phyloP scores from a whole-genome alignment of 2,329 filamentous ascomycete genomes.

The Aspergillus pseudoviridinutans region DNA sequence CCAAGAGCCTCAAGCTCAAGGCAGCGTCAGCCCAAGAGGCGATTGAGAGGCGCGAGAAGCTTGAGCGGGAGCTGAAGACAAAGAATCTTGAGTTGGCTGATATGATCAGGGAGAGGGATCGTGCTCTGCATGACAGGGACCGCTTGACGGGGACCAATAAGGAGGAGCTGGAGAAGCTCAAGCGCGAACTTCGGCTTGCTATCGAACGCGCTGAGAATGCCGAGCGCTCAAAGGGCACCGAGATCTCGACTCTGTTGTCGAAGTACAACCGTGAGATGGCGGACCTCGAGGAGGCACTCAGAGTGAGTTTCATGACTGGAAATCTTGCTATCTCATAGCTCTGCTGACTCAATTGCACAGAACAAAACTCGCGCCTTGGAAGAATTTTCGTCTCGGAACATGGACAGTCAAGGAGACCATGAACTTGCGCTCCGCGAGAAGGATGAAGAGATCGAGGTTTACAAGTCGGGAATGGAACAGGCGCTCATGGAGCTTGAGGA shows the following conservation, averaged over 20 bases:
- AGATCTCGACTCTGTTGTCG: slow-evolving; percentile 88
- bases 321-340: background rate
- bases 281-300: slow-evolving; percentile 86
- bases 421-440: slow-evolving; percentile 85
- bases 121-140: slow-evolving; percentile 90
- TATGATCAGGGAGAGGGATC: slow-evolving; percentile 95
- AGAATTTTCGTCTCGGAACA: slow-evolving; percentile 71
- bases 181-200: slow-evolving; percentile 87
- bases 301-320: slow-evolving; percentile 33
- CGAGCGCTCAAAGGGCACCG: slow-evolving; percentile 88
- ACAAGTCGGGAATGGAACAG: slow-evolving; percentile 97
- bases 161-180: slow-evolving; percentile 91
- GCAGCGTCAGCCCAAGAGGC: slow-evolving; percentile 95
- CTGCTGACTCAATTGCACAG: slow-evolving; percentile 35
- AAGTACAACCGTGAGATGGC: slow-evolving; percentile 98
- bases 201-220: slow-evolving; percentile 87
- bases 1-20: slow-evolving; percentile 93
- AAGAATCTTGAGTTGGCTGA: slow-evolving; percentile 98
- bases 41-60: slow-evolving; percentile 88
- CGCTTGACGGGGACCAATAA: slow-evolving; percentile 79
- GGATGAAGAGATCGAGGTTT: slow-evolving; percentile 96
- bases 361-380: slow-evolving; percentile 86
- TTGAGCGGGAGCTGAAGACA: slow-evolving; percentile 96
- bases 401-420: slow-evolving; percentile 78
- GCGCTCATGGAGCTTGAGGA: slow-evolving; percentile 90